Base-by-base conservation (phyloP, 2,329 filamentous ascomycete genomes). In the Aspergillus jensenii region DNA sequence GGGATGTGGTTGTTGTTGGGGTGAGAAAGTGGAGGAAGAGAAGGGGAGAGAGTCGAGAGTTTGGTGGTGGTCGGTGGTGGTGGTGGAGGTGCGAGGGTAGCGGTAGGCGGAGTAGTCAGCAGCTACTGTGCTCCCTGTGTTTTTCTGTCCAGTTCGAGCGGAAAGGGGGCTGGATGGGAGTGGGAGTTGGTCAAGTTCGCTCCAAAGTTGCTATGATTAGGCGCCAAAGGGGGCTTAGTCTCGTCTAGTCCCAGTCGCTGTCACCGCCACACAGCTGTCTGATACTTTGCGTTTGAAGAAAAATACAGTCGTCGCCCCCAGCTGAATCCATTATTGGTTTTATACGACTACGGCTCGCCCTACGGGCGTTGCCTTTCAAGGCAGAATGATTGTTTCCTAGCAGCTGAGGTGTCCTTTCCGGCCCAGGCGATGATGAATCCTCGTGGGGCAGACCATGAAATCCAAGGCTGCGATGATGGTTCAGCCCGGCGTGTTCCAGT, bases 391-490 rank as follows among this genome's bases (percentile, higher is more conserved):
- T 62, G 27, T 31, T 15, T 9, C 43, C 14, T 37, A 25, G n/a
- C 35, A 33, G 52, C 51, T 55, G 56, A 59, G 50, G 59, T 46
- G 47, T 49, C 51, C 57, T 57, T 41, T 46, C 33, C 43, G 4
- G 23, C 35, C 37, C 21, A 45, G 40, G 39, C 43, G 52, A 53
- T 40, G 57, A 65, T 65, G 63, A 62, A 63, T 63, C 62, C 64
- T 65, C 64, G 64, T 66, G 64, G 64, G 64, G 64, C 63, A 60
- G 50, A 62, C 52, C 50, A 50, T 54, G 44, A 40, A 46, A 62
- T 59, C 53, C 60, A 57, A 56, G 60, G 57, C 58, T 58, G 55
- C 46, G 23, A 54, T 39, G 48, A 58, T 63, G 61, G 62, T 58
- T 64, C 56, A 61, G 57, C 59, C 58, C 58, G 44, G 33, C 44